These are phyloP conservation scores for Grosmannia huntii DNA, from an alignment of 2,329 filamentous ascomycete genomes.

Conservation along the genomic window DNA sequence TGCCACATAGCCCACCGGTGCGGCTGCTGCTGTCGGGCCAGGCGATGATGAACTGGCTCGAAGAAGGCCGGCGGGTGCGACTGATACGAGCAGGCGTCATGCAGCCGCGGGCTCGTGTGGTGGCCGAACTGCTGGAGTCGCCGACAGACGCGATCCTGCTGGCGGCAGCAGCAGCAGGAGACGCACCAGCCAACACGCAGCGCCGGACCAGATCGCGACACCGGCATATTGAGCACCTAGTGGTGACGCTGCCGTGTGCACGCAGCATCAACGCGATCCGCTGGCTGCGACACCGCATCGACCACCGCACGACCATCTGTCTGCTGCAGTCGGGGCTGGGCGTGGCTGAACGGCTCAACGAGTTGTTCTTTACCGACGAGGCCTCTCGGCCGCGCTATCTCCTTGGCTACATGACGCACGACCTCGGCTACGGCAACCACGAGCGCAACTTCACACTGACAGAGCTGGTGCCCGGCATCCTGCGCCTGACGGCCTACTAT, in stretches of 20 bases:
- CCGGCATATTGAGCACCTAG: constrained; percentile 16
- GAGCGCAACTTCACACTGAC: constrained; percentile 7
- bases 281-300: constrained; percentile 18
- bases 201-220: background rate
- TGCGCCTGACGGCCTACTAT: constrained; percentile 20
- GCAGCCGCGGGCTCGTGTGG: constrained; percentile 7
- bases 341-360: constrained; percentile 64
- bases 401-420: constrained; percentile 47
- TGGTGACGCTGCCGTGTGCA: constrained; percentile 19
- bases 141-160: background rate
- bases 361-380: constrained; percentile 54
- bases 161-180: background rate
- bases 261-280: constrained; percentile 15
- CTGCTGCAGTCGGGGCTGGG: constrained; percentile 48
- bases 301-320: constrained; percentile 21
- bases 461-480: constrained; percentile 19
- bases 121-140: constrained; percentile 13
- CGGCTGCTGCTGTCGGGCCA: constrained; percentile 16
- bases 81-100: constrained; percentile 2
- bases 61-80: constrained; percentile 10
- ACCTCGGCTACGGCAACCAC: constrained; percentile 22
- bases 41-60: constrained; percentile 15
- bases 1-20: constrained; percentile 16
- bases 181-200: too few species aligned
- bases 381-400: constrained; percentile 61